phyloP scores from a whole-genome alignment of 306 rosid species.

The Lablab purpureus region DNA sequence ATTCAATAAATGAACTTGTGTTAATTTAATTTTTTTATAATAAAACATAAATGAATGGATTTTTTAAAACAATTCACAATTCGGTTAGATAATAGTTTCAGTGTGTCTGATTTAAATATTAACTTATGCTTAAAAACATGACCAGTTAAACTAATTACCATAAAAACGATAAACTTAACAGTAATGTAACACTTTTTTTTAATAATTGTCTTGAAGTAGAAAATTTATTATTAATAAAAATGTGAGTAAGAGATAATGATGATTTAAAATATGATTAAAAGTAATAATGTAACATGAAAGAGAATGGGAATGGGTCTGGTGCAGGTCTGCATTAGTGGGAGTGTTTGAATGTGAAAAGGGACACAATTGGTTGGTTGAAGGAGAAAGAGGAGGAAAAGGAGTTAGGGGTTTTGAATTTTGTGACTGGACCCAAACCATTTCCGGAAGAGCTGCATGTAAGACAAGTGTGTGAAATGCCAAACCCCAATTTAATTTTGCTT shows the following conservation, averaged over 20 bases:
- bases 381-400: neutral
- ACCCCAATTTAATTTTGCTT: constrained; percentile 7
- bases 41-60: neutral
- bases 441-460: constrained; percentile 74
- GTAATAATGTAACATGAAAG: neutral
- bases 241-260: too few species aligned
- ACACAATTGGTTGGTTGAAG: neutral
- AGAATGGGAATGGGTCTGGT: neutral
- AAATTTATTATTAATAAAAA: too few species aligned
- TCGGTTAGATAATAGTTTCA: too few species aligned
- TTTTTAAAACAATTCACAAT: too few species aligned
- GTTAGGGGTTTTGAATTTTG: constrained; percentile 24
- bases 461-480: constrained; percentile 70
- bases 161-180: too few species aligned
- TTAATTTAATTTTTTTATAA: too few species aligned
- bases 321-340: neutral
- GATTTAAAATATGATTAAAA: too few species aligned
- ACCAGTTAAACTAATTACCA: too few species aligned
- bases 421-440: constrained; percentile 33
- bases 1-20: too few species aligned
- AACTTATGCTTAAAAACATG: too few species aligned
- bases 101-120: neutral
- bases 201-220: too few species aligned
- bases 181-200: too few species aligned
- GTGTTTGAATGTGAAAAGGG: neutral